These are phyloP conservation scores for Phytophthora sp. DNA, from an alignment of 352 stramenopile species.

Conservation along the genomic window DNA sequence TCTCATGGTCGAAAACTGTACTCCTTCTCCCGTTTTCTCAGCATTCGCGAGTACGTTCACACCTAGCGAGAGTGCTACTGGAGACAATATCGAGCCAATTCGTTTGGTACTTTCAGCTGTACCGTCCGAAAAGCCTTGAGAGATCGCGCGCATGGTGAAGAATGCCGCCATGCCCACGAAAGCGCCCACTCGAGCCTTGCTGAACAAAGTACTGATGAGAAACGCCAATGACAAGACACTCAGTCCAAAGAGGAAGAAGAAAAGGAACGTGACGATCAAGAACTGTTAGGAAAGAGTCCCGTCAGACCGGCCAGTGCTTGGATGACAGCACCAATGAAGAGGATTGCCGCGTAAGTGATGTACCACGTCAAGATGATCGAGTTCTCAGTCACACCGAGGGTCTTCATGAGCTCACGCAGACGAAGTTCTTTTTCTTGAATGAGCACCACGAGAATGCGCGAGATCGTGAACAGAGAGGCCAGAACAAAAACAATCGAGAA, in stretches of 20 bases:
- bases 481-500: conserved; percentile 91
- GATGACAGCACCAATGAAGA: conserved; percentile 66
- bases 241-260: conserved; percentile 76
- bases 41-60: conserved; percentile 54
- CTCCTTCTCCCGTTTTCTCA: conserved; percentile 49
- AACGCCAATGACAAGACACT: conserved; percentile 50
- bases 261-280: conserved; percentile 71
- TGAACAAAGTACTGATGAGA: conserved; percentile 80
- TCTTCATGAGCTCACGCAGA: conserved; percentile 90
- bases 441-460: conserved; percentile 77
- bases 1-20: conserved; percentile 49
- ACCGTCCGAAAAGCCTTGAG: conserved; percentile 35
- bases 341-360: conserved; percentile 88
- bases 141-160: conserved; percentile 84
- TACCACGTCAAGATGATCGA: conserved; percentile 75
- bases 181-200: conserved; percentile 50
- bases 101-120: conserved; percentile 40
- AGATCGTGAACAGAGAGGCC: conserved; percentile 89
- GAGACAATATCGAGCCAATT: conserved; percentile 55
- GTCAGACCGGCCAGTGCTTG: conserved; percentile 51
- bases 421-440: conserved; percentile 91
- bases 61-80: conserved; percentile 70
- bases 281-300: conserved; percentile 52
- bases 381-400: conserved; percentile 87
- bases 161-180: conserved; percentile 84